Conservation (phyloP, 257 asterid species). For the Solanum phureja region DNA sequence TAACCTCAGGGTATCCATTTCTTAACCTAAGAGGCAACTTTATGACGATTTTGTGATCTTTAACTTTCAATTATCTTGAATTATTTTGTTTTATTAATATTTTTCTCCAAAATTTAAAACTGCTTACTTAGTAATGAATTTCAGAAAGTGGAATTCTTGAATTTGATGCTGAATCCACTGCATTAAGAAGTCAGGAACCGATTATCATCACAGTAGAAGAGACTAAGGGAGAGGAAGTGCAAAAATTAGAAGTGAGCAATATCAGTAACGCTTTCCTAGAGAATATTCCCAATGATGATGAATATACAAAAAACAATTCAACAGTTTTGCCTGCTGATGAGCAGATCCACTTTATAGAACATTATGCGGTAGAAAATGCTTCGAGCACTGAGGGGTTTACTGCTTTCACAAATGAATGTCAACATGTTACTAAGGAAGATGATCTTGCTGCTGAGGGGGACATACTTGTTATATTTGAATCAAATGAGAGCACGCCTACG, state of each 20-base stretch:
- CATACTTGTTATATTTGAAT: slow-evolving; percentile 32
- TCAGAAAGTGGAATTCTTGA: slow-evolving; percentile 9
- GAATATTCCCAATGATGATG: slow-evolving; percentile 1
- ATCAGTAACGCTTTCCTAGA: background rate
- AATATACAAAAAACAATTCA: slow-evolving; percentile 7
- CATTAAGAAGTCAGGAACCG: slow-evolving; percentile 9
- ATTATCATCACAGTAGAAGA: slow-evolving; percentile 3
- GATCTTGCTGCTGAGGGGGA: slow-evolving; percentile 34
- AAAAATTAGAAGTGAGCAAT: background rate
- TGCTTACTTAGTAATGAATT: background rate
- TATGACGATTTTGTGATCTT: background rate
- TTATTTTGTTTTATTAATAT: background rate
- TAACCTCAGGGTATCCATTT: background rate
- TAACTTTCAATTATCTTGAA: background rate
- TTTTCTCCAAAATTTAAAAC: background rate
- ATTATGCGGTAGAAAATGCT: slow-evolving; percentile 11
- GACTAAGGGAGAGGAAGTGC: slow-evolving; percentile 1
- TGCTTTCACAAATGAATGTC: slow-evolving; percentile 9
- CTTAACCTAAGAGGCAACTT: background rate
- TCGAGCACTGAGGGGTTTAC: slow-evolving; percentile 10
- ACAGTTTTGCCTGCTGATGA: background rate
- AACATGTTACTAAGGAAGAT: slow-evolving; percentile 23
- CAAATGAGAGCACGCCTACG: slow-evolving; percentile 10
- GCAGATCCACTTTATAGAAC: slow-evolving; percentile 9
- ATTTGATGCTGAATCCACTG: slow-evolving; percentile 6